Conservation (phyloP, 1,284 basidiomycete genomes). For the Ceratobasidium sp. region DNA sequence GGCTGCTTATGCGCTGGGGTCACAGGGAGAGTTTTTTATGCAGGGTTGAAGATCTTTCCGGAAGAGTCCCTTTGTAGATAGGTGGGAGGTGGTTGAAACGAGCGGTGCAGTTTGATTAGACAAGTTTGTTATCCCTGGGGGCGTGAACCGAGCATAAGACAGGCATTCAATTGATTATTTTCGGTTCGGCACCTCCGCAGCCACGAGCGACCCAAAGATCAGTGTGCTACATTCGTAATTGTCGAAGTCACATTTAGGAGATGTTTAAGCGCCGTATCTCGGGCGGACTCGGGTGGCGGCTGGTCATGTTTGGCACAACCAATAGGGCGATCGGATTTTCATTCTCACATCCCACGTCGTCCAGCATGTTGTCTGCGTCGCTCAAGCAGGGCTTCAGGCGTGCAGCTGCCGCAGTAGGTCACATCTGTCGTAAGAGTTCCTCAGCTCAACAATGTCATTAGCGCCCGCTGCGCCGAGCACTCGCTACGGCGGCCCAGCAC, state of each 20-base stretch:
- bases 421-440: background rate
- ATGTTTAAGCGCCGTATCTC: slow-evolving; percentile 49
- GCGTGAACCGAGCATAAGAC: no score
- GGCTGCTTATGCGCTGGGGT: no score
- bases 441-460: background rate
- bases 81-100: no score
- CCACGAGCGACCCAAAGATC: no score
- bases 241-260: slow-evolving; percentile 95
- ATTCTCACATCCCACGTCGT: slow-evolving; percentile 37
- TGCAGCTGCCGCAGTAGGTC: slow-evolving; percentile 25
- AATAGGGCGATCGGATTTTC: slow-evolving; percentile 39
- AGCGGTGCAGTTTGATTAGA: no score
- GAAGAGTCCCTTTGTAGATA: no score
- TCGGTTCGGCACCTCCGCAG: no score
- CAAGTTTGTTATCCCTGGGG: no score
- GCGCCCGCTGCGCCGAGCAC: slow-evolving; percentile 24
- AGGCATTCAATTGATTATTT: no score
- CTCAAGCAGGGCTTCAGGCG: slow-evolving; percentile 36
- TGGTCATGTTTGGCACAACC: slow-evolving; percentile 26
- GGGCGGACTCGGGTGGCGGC: slow-evolving; percentile 37
- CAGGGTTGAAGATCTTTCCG: no score
- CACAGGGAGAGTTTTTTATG: no score
- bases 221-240: no score
- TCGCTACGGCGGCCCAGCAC: slow-evolving; percentile 32
- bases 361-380: slow-evolving; percentile 38